Evolutionary conservation across 2,329 filamentous ascomycete species (phyloP), one percentile per base, ranked within the genome.

Genomic region (Berkeleyomyces basicola): DNA sequence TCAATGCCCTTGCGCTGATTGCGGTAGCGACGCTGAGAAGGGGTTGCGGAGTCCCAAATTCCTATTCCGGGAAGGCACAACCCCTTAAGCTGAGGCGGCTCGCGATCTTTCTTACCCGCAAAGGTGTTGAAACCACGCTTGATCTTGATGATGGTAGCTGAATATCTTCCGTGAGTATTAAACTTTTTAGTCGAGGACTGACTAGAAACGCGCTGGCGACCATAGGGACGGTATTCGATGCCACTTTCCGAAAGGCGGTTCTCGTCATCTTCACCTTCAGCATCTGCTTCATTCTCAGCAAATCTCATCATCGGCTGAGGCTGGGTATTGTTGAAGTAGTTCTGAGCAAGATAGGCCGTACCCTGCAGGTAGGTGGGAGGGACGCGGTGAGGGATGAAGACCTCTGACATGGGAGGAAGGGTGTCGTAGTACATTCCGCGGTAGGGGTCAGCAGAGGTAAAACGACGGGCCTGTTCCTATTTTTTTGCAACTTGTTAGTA

Each of bases 1-100:
- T 82, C 84, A n/a, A 77, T 78, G 61, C 85, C 82, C 71, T 92
- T 92, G 68, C 86, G 83, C 72, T 92, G 88, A 70, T 91, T 91
- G 60, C 88, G 79, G 74, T 83, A 88, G 55, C 84, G 80, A 68
- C 83, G 85, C 78, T 87, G 86, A 65, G 86, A 82, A 14, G 83
- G 79, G 3, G 85, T 87, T 3, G 88, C 88, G 61, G 88, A 83
- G 71, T 92, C 88, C 70, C 91, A 90, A n/a, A 89, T 78, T 61
- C 82, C 81, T 87, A 91, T 91, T 16, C 88, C 88, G 2, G 85
- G 84, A 78, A 84, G 90, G 57, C 82, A 76, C n/a, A 85, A 75
- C 1, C 87, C 87, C 71, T 91, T 91, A 61, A 90, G 77, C 40
- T 61, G 62, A 9, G 64, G 65, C 9, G 63, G 59, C 51, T 63